Percentiles rank a stretch among this genome's conserved stretches.
These are phyloP conservation scores for Cymbidium sinense DNA, from an alignment of 106 monocot genomes.

Conservation along the genomic window DNA sequence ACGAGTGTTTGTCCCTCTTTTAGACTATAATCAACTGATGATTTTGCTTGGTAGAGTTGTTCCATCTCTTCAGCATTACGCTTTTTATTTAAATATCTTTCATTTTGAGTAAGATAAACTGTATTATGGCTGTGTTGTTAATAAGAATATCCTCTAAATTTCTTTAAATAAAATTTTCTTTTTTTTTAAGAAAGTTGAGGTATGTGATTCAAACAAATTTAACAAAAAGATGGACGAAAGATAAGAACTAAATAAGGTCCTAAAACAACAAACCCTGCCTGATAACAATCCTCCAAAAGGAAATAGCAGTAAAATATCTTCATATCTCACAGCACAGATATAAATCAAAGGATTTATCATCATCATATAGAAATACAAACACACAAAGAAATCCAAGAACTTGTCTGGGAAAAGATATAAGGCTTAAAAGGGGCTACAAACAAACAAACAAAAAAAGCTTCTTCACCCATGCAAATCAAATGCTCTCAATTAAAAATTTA, in stretches of 20 bases:
- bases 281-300: background rate
- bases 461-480: background rate
- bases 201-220: background rate
- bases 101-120: constrained; percentile 35
- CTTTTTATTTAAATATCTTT: constrained; percentile 90
- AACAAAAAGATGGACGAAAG: background rate
- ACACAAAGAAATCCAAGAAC: background rate
- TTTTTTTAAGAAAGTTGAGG: background rate
- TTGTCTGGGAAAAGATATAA: background rate
- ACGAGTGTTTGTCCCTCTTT: constrained; percentile 96
- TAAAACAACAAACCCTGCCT: background rate
- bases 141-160: background rate
- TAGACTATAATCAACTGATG: constrained; percentile 93
- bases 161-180: background rate
- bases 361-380: background rate
- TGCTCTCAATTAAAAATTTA: background rate
- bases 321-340: background rate
- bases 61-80: constrained; percentile 99
- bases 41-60: constrained; percentile 63
- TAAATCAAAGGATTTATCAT: background rate
- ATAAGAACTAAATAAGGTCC: background rate
- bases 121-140: background rate
- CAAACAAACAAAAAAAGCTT: background rate
- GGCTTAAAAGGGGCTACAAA: background rate
- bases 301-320: background rate